Evolutionary conservation across 2,329 filamentous ascomycete genomes (phyloP), one percentile per base, ranked within the genome.

Genomic region (Fusarium nanum): DNA sequence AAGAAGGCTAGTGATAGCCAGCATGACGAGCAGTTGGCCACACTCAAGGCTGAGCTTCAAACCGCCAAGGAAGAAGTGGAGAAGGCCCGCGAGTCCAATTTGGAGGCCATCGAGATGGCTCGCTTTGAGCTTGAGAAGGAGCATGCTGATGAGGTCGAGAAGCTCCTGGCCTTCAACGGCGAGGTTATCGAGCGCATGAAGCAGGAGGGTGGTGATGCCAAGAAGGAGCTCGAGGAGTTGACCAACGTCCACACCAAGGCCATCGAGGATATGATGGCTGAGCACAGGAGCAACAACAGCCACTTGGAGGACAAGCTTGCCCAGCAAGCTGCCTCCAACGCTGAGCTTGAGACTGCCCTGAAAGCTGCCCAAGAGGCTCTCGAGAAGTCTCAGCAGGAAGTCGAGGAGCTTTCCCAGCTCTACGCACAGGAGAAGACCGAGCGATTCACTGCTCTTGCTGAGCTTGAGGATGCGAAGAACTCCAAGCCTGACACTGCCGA

Each of bases 391-490:
- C 80, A 86, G 67, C 78, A 80, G 28, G 87, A 89, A 70, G 76
- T 82, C 32, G 82, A 83, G 67, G 81, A 83, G 25, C 77, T 89
- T 67, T 83, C 83, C 58, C 84, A 85, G 71, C 82, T 86, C 71
- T 84, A 89, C 44, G 87, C 86, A 4, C 81, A 85, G 50, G 86
- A 87, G 69, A 89, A 89, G 81, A 88, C 89, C 81, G 85, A 85
- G 58, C 87, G 87, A 64, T 85, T 87, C 64, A 86, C 85, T 60
- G 84, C 87, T 12, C 83, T 87, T 77, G 88, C 88, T 22, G 88
- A 89, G 53, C 82, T 91, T 18, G 89, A 91, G 64, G 87, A 87
- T 10, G 78, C 82, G 46, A 85, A 83, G 79, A 88, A 82, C 73
- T 83, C 82, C 72, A 89, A 85, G 76, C 81, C 85, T 9, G 87